A percentile compares a stretch with the other conserved stretches of the same genome.
Conservation (phyloP, 306 rosid species). For the Trichosanthes truncata region DNA sequence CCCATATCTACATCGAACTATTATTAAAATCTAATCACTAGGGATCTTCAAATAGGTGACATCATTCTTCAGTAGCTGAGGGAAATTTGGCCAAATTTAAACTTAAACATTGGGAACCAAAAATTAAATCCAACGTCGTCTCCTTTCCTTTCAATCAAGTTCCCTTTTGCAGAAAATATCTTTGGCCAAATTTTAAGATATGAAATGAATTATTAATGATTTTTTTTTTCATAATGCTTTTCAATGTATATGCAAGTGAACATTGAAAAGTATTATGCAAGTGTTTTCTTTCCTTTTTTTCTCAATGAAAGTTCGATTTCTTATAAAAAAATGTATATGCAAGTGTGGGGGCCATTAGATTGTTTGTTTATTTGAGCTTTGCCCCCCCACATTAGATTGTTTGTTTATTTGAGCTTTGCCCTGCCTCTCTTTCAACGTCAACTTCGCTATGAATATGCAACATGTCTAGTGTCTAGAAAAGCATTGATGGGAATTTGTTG, state of each 20-base stretch:
- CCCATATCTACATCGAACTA: not conserved
- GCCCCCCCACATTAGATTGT: constrained; percentile 11
- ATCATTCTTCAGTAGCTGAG: not conserved
- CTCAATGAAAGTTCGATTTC: too few relatives aligned
- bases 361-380: constrained; percentile 31
- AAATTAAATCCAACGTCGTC: not conserved
- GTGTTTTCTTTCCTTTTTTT: too few relatives aligned
- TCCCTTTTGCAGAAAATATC: not conserved
- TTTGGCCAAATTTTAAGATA: not conserved
- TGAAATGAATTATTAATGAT: not conserved
- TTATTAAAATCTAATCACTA: not conserved
- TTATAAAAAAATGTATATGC: not conserved
- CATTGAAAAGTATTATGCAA: too few relatives aligned
- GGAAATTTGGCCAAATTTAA: not conserved
- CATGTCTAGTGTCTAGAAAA: not conserved
- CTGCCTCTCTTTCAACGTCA: constrained; percentile 49
- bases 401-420: constrained; percentile 40
- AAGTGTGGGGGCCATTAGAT: constrained; percentile 17
- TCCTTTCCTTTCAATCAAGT: not conserved
- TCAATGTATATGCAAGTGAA: not conserved
- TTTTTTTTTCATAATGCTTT: not conserved
- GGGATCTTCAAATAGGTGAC: not conserved
- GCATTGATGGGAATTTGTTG: not conserved
- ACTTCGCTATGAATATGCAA: not conserved
- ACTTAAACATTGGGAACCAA: not conserved